Conservation (phyloP, 2,329 filamentous ascomycete species). For the Alternaria gaisen region DNA sequence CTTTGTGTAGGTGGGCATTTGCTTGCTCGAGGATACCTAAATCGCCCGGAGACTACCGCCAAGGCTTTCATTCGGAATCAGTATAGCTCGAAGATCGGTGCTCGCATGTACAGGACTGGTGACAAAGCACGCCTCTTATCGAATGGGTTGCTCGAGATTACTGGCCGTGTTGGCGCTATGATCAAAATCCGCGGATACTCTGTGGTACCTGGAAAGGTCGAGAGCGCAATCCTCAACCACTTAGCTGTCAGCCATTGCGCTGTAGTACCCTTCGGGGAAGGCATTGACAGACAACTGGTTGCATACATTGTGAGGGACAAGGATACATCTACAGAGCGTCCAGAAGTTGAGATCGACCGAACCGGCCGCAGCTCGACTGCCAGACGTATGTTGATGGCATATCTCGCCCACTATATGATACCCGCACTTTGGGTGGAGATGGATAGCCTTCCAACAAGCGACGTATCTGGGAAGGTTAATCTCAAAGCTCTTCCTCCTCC, state of each 20-base stretch:
- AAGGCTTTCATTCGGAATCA: constrained; percentile 74
- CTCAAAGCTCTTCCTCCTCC: constrained; percentile 75
- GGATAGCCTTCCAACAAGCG: constrained; percentile 75
- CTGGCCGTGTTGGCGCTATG: constrained; percentile 78
- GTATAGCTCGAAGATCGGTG: constrained; percentile 66
- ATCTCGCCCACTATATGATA: constrained; percentile 84
- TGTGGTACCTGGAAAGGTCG: constrained; percentile 78
- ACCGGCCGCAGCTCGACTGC: constrained; percentile 75
- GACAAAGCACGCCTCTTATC: constrained; percentile 74
- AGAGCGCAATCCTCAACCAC: constrained; percentile 74
- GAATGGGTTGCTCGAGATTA: constrained; percentile 76
- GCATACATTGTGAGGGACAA: constrained; percentile 78
- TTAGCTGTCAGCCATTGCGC: constrained; percentile 76
- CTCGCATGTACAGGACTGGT: constrained; percentile 78
- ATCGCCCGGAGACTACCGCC: constrained; percentile 79
- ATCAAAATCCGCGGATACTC: constrained; percentile 84
- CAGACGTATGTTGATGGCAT: constrained; percentile 69
- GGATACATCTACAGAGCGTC: constrained; percentile 66
- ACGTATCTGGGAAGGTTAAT: constrained; percentile 81
- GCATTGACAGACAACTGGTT: constrained; percentile 76
- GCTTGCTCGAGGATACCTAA: constrained; percentile 79
- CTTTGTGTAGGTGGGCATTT: constrained; percentile 78
- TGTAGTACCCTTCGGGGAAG: constrained; percentile 77
- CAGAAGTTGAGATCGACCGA: constrained; percentile 71
- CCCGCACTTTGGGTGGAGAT: constrained; percentile 80